phyloP scores from a whole-genome alignment of 495 filamentous ascomycete species.

The Rhypophila decipiens region DNA sequence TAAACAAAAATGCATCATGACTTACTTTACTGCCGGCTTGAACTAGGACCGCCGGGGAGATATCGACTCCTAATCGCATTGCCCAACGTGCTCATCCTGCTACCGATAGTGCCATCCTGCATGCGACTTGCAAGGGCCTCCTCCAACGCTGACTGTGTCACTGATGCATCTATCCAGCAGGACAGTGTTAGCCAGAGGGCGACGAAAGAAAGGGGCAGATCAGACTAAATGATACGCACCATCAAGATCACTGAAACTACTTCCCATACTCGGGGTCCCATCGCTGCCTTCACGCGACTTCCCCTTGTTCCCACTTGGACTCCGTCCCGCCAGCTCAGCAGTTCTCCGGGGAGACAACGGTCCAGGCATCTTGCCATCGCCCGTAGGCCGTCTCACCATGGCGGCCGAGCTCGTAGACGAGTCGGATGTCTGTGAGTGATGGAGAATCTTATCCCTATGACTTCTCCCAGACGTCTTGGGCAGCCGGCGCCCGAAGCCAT shows the following conservation, averaged over 20 bases:
- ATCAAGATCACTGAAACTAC: slow-evolving; percentile 95
- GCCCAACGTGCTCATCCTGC: slow-evolving; percentile 80
- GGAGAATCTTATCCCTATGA: slow-evolving; percentile 4
- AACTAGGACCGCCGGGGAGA: slow-evolving; percentile 23
- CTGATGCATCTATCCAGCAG: slow-evolving; percentile 66
- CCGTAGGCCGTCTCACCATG: slow-evolving; percentile 17
- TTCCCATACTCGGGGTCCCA: slow-evolving; percentile 92
- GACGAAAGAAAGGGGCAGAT: background rate
- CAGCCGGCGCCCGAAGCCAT: slow-evolving; percentile 31
- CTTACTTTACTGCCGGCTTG: slow-evolving; percentile 15
- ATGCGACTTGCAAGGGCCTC: slow-evolving; percentile 91
- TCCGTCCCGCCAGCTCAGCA: slow-evolving; percentile 51
- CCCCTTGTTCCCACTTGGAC: slow-evolving; percentile 41
- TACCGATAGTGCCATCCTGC: slow-evolving; percentile 67
- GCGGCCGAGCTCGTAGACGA: slow-evolving; percentile 57
- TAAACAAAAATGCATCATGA: too few relatives aligned
- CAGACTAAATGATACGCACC: too few relatives aligned
- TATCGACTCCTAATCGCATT: slow-evolving; percentile 40
- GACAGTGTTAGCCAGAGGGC: background rate
- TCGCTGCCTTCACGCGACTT: slow-evolving; percentile 66
- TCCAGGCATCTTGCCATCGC: slow-evolving; percentile 7
- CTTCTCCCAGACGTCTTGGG: slow-evolving; percentile 17
- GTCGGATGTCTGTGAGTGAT: slow-evolving; percentile 46
- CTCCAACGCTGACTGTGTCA: slow-evolving; percentile 90
- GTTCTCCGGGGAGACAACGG: slow-evolving; percentile 48